A percentile compares a stretch with the other conserved stretches of the same genome.
Conservation (phyloP, 176 grass and related monocot species). For the Canna indica region DNA sequence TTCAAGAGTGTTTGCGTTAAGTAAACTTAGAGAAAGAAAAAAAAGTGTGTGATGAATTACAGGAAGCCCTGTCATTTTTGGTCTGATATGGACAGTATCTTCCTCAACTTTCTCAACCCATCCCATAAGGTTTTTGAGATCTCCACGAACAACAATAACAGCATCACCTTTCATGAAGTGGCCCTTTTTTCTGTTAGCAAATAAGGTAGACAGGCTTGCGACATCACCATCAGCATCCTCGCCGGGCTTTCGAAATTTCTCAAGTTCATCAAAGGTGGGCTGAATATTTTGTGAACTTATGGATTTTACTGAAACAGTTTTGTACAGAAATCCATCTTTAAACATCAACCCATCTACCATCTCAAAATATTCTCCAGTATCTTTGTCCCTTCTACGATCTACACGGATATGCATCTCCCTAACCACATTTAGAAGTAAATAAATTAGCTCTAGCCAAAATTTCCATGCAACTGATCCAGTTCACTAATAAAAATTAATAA, state of each 20-base stretch:
- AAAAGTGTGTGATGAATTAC: slow-evolving; percentile 31
- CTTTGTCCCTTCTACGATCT: slow-evolving; percentile 56
- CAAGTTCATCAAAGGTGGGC: slow-evolving; percentile 80
- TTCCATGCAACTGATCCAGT: not conserved
- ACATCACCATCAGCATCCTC: slow-evolving; percentile 80
- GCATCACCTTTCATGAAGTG: slow-evolving; percentile 98
- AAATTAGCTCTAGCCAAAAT: not conserved
- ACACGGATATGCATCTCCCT: slow-evolving; percentile 87
- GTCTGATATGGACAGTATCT: slow-evolving; percentile 74
- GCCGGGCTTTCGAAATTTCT: slow-evolving; percentile 90
- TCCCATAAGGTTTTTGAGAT: slow-evolving; percentile 84
- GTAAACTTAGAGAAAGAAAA: slow-evolving; percentile 6
- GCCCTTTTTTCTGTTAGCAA: slow-evolving; percentile 96
- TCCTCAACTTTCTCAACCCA: slow-evolving; percentile 99
- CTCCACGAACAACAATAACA: slow-evolving; percentile 74
- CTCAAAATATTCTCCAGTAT: slow-evolving; percentile 81
- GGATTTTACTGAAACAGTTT: slow-evolving; percentile 78
- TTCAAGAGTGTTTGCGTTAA: not conserved
- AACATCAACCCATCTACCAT: slow-evolving; percentile 79
- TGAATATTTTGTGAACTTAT: slow-evolving; percentile 67
- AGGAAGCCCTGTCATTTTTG: slow-evolving; percentile 68
- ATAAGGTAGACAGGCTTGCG: slow-evolving; percentile 74
- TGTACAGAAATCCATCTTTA: slow-evolving; percentile 95
- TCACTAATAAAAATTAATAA: not conserved
- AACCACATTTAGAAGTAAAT: slow-evolving; percentile 17